Conservation (phyloP, 2,329 filamentous ascomycete genomes). For the Diaporthe velutina region DNA sequence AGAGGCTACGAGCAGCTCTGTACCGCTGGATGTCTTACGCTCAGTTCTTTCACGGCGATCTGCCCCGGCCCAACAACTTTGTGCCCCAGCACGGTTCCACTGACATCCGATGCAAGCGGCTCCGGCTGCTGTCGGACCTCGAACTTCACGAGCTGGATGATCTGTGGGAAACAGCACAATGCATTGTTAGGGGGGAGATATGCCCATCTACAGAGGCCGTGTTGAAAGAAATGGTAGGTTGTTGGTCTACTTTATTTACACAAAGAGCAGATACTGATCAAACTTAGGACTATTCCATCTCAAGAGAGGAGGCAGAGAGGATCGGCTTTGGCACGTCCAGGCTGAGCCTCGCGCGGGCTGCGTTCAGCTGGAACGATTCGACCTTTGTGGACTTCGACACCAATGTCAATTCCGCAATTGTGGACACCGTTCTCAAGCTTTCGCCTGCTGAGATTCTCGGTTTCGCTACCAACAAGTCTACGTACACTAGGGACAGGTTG, state of each 20-base stretch:
- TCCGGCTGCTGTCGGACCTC: constrained; percentile 58
- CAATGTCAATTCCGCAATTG: constrained; percentile 52
- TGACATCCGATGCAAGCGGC: constrained; percentile 57
- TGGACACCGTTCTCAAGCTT: constrained; percentile 63
- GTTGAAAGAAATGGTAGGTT: constrained; percentile 50
- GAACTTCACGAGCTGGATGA: constrained; percentile 61
- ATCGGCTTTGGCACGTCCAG: constrained; percentile 40
- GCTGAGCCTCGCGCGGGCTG: constrained; percentile 26
- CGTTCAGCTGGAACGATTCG: constrained; percentile 50
- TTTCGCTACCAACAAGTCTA: constrained; percentile 57
- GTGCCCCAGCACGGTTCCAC: constrained; percentile 38
- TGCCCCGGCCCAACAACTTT: constrained; percentile 46
- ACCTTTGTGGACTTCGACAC: constrained; percentile 39
- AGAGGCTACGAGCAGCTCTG: constrained; percentile 63
- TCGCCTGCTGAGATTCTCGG: constrained; percentile 62
- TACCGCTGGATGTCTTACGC: constrained; percentile 69
- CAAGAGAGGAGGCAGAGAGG: constrained; percentile 18
- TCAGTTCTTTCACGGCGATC: constrained; percentile 63
- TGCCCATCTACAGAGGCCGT: constrained; percentile 59
- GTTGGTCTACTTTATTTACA: too few species aligned
- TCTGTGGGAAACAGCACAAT: constrained; percentile 58
- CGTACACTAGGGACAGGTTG: constrained; percentile 59
- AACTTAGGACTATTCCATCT: constrained; percentile 11
- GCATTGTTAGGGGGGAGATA: constrained; percentile 59
- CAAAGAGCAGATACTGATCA: neutral